Base-by-base conservation (phyloP, 164 flowering plant genomes). In the Magnolia sinica region DNA sequence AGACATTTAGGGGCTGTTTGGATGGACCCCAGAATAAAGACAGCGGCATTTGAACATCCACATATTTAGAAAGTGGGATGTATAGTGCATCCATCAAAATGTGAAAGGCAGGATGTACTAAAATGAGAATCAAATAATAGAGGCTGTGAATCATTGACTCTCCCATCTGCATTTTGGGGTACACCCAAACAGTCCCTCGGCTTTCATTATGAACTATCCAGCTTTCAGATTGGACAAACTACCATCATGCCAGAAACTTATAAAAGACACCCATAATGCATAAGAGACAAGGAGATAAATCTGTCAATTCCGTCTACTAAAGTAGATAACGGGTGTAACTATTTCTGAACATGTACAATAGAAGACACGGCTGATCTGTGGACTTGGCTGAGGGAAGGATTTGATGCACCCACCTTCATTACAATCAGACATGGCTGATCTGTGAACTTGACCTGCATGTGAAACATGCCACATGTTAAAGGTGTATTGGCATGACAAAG, bases 341-440 rank as follows among this genome's bases (percentile, higher is more conserved):
- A 37, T 37, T 37, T 37, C 45, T 37, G 45, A 37, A 37, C 45
- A 5, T 37, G 45, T 37, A 37, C 45, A 22, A n/a, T 72, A 51
- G 8, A 18, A 9, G 51, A 50, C 51, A 71, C 11, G 23, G 49
- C 73, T 37, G 51, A 71, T 37, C 45, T 37, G 45, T 37, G 45
- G 45, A 37, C 45, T 37, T 4, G 45, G 45, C 4, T 37, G 45
- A 37, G 45, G 45, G 7, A 37, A 37, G 31, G 37, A 11, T 20
- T 45, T 2, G 9, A 50, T 19, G 58, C 73, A 82, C 93, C 7
- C 72, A 94, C 98, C 98, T 66, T 91, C 87, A 84, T 80, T 68
- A 87, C 85, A 80, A 89, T 86, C 23, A 80, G 84, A 73, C 90
- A 86, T 85, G 90, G 89, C 80, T 89, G 83, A 82, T 83, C 85